Conservation (phyloP, 345 rosid genomes). For the Populus deltoides region DNA sequence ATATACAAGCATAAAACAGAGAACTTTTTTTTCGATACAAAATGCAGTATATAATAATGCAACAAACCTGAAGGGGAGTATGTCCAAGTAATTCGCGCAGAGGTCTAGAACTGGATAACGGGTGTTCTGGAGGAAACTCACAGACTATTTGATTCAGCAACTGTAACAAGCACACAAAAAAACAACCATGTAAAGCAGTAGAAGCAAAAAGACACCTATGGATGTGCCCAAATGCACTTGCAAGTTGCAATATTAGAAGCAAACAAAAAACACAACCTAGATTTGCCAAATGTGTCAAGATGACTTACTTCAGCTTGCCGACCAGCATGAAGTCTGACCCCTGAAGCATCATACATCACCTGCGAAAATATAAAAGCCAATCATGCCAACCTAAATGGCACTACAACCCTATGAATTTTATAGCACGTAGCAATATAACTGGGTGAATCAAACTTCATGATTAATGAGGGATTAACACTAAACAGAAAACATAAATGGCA, state of each 20-base stretch:
- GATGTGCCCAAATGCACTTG: not conserved
- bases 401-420: no score
- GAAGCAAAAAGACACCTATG: not conserved
- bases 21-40: not conserved
- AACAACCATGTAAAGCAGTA: not conserved
- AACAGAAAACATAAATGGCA: not conserved
- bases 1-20: not conserved
- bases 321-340: conserved; percentile 95
- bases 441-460: not conserved
- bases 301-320: conserved; percentile 89
- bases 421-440: not conserved
- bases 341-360: conserved; percentile 99
- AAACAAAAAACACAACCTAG: conserved; percentile 4
- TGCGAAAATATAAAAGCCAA: conserved; percentile 22
- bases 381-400: not conserved
- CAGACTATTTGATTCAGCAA: conserved; percentile 94
- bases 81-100: conserved; percentile 94
- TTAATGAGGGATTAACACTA: not conserved
- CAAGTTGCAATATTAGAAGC: not conserved
- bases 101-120: conserved; percentile 75
- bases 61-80: conserved; percentile 83
- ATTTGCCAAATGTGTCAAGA: not conserved
- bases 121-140: conserved; percentile 96
- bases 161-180: conserved; percentile 38
- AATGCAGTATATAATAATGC: conserved; percentile 5